Conservation (phyloP, 345 rosid species). For the Eucalyptus marginata region DNA sequence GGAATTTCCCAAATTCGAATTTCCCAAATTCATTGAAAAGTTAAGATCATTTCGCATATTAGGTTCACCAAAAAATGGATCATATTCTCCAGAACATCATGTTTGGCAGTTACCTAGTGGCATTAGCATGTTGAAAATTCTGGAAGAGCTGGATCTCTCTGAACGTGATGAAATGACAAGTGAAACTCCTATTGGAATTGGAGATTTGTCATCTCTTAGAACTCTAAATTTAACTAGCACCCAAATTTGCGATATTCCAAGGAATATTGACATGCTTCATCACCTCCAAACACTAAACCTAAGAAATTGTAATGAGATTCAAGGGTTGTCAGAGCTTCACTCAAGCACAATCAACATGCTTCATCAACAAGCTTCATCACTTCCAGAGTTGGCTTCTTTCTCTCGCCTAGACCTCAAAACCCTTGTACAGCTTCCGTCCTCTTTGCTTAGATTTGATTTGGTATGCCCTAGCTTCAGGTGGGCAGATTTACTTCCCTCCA, state of each 20-base stretch:
- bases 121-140: not conserved
- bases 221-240: not conserved
- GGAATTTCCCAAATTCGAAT: too few species aligned
- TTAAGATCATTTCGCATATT: not conserved
- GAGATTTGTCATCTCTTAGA: not conserved
- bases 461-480: not conserved
- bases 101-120: not conserved
- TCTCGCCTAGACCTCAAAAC: not conserved
- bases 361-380: not conserved
- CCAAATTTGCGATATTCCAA: not conserved
- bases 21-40: not conserved
- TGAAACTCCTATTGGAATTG: not conserved
- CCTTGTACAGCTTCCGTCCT: fast-evolving
- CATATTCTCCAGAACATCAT: not conserved
- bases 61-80: not conserved
- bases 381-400: not conserved
- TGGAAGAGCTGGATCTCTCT: not conserved
- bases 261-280: fast-evolving
- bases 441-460: not conserved
- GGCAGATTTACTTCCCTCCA: not conserved
- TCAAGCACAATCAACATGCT: not conserved
- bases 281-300: not conserved
- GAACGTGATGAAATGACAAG: fast-evolving
- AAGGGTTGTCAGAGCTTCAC: not conserved
- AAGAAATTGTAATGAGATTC: not conserved